Evolutionary conservation across 164 flowering plant genomes (phyloP), one percentile per base, ranked within the genome.

Genomic region (Vitis riparia): DNA sequence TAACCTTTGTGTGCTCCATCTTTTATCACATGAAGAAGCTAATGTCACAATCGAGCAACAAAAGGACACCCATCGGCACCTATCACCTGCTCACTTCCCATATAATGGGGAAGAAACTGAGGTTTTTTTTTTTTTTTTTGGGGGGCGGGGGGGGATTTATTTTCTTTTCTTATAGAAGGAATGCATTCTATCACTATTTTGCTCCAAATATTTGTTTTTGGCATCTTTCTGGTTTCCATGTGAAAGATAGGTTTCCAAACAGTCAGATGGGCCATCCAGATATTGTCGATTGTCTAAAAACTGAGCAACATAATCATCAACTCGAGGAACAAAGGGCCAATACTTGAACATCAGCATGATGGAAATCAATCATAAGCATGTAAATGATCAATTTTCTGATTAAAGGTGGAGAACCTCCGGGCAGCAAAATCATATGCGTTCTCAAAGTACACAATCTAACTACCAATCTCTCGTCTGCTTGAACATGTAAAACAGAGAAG

Each of bases 41-140:
- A 81, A 86, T 79, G 77, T 79, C 86, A 88, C 82, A 85, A 76
- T 70, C 85, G 81, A 85, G 81, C 90, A 88, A 89, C 78, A 73
- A 83, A 83, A 83, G 78, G 76, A 87, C 84, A 84, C 81, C 79
- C 83, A 84, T 67, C 87, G 63, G 84, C 88, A 87, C 76, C 84
- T 85, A 86, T 85, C 85, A 89, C 88, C 95, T 83, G 95, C 88
- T 85, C 79, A 79, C 86, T 82, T 80, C 87, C 86, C 87, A 75
- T 53, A 63, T 51, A 73, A 76, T 66, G 84, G 86, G 44, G 84
- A 80, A 84, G 85, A 68, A 81, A 82, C 80, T 69, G 75, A 47
- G 71, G 68, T 71, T 70, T 68, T 63, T 75, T 73, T 75, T 30
- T 53, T 55, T 70, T 79, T 73, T 57, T 70, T 55, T 0, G 2